Evolutionary conservation across 2,329 filamentous ascomycete species (phyloP).

Genomic region (Penicillium capsulatum): DNA sequence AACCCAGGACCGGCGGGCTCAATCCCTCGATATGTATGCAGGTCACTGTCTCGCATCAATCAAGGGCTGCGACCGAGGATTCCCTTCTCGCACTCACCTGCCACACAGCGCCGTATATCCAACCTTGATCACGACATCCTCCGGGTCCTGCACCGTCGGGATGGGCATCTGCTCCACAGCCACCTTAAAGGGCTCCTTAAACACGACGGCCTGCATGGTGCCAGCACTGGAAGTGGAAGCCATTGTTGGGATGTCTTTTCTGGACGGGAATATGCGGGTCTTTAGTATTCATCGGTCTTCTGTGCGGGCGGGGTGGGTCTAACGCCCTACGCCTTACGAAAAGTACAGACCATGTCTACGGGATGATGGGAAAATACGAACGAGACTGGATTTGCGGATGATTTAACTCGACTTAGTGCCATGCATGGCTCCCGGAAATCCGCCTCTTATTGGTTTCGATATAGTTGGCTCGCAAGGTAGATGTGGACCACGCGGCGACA

Average conservation of each 20-base stretch:
- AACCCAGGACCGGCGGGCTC: constrained; percentile 63
- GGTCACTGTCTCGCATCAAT: constrained; percentile 54
- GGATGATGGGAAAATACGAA: too few species aligned
- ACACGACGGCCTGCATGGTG: constrained; percentile 85
- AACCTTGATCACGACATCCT: constrained; percentile 79
- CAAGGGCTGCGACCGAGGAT: not conserved
- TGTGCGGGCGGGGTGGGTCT: constrained; percentile 19
- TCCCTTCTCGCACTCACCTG: constrained; percentile 54
- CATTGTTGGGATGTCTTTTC: constrained; percentile 19
- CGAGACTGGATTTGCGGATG: too few species aligned
- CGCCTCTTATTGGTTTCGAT: too few species aligned
- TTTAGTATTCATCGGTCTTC: too few species aligned
- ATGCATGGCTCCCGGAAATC: too few species aligned
- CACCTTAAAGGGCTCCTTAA: constrained; percentile 72
- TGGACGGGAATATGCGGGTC: too few species aligned
- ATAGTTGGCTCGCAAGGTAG: too few species aligned
- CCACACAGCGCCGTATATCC: constrained; percentile 80
- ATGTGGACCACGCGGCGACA: too few species aligned
- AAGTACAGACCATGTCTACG: too few species aligned
- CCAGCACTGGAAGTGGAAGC: constrained; percentile 9
- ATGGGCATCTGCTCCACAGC: constrained; percentile 74
- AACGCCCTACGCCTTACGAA: not conserved
- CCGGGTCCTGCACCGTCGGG: constrained; percentile 65
- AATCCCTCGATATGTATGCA: constrained; percentile 81
- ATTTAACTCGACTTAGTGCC: too few species aligned